Conservation (phyloP, 495 filamentous ascomycete species). For the Delitschia confertaspora region DNA sequence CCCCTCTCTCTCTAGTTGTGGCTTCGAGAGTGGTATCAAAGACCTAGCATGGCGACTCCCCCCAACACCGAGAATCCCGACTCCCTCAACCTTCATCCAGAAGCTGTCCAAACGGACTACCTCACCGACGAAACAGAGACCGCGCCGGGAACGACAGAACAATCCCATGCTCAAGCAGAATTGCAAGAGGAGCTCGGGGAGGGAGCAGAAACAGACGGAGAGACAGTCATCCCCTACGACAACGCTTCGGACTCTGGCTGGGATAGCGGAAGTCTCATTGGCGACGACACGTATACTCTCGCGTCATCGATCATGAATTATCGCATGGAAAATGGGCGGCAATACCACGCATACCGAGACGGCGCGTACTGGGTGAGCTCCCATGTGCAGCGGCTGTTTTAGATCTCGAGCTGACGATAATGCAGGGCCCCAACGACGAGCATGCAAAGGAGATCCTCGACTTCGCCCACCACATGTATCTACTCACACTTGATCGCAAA, state of each 20-base stretch:
- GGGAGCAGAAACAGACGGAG: no score
- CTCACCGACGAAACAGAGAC: no score
- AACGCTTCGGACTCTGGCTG: slow-evolving; percentile 21
- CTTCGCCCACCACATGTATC: slow-evolving; percentile 32
- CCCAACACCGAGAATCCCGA: no score
- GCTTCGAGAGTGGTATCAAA: no score
- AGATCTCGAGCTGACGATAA: not conserved
- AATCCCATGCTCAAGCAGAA: no score
- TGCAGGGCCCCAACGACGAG: slow-evolving; percentile 35
- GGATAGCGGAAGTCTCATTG: slow-evolving; percentile 16
- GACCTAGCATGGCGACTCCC: no score
- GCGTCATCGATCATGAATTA: slow-evolving; percentile 22
- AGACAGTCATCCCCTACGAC: slow-evolving; percentile 4
- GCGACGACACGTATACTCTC: slow-evolving; percentile 23
- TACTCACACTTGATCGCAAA: slow-evolving; percentile 27
- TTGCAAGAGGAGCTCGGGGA: no score
- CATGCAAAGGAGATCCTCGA: slow-evolving; percentile 32
- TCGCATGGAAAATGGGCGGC: slow-evolving; percentile 21
- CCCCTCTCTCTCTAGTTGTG: no score
- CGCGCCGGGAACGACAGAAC: no score
- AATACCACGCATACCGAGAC: slow-evolving; percentile 26
- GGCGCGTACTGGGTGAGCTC: slow-evolving; percentile 23
- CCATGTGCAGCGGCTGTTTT: no score
- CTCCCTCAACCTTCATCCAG: no score
- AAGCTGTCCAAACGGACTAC: no score